These are phyloP conservation scores for Septoria petroselini DNA, from an alignment of 2,329 filamentous ascomycete genomes.

Conservation along the genomic window DNA sequence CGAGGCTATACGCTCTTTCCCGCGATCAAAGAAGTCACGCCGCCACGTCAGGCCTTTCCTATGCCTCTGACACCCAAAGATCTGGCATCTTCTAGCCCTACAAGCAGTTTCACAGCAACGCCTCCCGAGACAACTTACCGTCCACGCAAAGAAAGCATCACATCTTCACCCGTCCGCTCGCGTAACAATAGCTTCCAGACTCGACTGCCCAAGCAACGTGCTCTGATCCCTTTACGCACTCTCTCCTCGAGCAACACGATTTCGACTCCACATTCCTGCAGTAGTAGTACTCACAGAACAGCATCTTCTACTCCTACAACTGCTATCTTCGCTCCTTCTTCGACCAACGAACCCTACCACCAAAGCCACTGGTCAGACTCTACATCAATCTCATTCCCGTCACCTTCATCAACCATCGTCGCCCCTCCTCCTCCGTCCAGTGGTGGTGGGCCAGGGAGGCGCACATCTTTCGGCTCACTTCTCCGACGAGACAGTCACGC, in stretches of 20 bases:
- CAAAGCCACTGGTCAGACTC: slow-evolving; percentile 33
- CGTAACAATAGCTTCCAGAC: slow-evolving; percentile 26
- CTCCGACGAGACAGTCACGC: slow-evolving; percentile 20
- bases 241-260: slow-evolving; percentile 21
- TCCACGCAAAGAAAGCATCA: slow-evolving; percentile 30
- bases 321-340: neutral
- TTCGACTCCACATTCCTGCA: neutral
- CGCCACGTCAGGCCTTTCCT: slow-evolving; percentile 15
- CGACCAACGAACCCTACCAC: neutral
- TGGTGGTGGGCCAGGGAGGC: no score
- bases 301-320: slow-evolving; percentile 17
- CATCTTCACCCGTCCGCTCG: slow-evolving; percentile 29
- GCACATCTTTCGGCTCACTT: slow-evolving; percentile 30
- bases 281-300: slow-evolving; percentile 2
- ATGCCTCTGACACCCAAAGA: slow-evolving; percentile 10
- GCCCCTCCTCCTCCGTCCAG: slow-evolving; percentile 23
- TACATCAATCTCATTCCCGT: slow-evolving; percentile 29
- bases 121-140: slow-evolving; percentile 27
- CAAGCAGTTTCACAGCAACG: slow-evolving; percentile 7
- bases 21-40: slow-evolving; percentile 25
- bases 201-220: slow-evolving; percentile 10
- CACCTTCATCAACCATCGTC: slow-evolving; percentile 23
- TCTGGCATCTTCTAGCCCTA: neutral
- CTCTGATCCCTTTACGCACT: slow-evolving; percentile 28
- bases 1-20: slow-evolving; percentile 34